Evolutionary conservation across 2,329 filamentous ascomycete genomes (phyloP).

Genomic region (Pseudogymnoascus sp.): DNA sequence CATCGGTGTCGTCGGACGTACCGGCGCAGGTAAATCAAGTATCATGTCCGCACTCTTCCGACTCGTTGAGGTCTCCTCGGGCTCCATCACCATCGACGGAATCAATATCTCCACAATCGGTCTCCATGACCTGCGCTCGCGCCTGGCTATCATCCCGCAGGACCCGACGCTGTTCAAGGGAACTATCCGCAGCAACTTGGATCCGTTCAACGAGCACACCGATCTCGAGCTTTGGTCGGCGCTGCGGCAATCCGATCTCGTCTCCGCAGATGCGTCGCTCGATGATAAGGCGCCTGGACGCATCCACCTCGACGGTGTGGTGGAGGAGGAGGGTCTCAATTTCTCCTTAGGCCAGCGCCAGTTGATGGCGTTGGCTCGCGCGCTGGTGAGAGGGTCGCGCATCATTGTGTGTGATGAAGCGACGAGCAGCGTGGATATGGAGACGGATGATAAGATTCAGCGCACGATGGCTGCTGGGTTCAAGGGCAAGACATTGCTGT

Average conservation of each 20-base stretch:
- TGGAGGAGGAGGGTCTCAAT: constrained; percentile 93
- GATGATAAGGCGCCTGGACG: constrained; percentile 41
- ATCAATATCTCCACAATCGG: constrained; percentile 66
- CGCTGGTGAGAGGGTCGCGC: constrained; percentile 75
- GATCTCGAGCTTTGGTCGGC: constrained; percentile 74
- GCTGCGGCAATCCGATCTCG: constrained; percentile 68
- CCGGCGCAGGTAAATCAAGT: constrained; percentile 74
- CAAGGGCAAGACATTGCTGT: constrained; percentile 77
- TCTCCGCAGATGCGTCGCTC: constrained; percentile 39
- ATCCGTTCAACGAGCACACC: constrained; percentile 71
- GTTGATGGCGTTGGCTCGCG: constrained; percentile 87
- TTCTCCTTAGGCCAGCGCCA: constrained; percentile 93
- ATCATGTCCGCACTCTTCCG: constrained; percentile 81
- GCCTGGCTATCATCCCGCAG: constrained; percentile 76
- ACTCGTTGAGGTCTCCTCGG: constrained; percentile 58
- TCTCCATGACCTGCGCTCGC: constrained; percentile 66
- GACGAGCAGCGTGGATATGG: constrained; percentile 87
- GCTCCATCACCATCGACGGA: constrained; percentile 58
- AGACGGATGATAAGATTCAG: constrained; percentile 95
- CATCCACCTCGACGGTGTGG: constrained; percentile 74
- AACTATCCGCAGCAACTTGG: constrained; percentile 71
- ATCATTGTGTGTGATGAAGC: constrained; percentile 98
- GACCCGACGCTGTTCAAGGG: constrained; percentile 78
- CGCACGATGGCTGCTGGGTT: constrained; percentile 79
- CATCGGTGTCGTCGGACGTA: constrained; percentile 74